Percentiles rank a stretch among this genome's conserved stretches.
phyloP scores from a whole-genome alignment of 805 yeast genomes.

The Isabelozyma gotoi region DNA sequence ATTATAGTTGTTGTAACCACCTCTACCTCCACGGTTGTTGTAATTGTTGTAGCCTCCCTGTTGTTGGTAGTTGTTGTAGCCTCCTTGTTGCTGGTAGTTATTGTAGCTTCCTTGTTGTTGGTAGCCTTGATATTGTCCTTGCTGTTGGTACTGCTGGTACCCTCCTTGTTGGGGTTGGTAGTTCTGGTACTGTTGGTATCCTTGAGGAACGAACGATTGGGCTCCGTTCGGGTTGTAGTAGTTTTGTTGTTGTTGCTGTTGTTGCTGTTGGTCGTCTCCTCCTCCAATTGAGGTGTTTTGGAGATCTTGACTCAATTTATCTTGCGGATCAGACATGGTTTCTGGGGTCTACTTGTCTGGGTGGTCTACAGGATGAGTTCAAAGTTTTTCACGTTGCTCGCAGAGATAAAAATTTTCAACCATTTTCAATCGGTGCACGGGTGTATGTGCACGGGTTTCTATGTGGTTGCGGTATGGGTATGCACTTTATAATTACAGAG shows the following conservation, averaged over 20 bases:
- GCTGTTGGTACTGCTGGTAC: constrained; percentile 22
- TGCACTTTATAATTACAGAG: no score
- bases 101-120: background rate
- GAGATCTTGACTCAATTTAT: constrained; percentile 44
- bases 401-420: background rate
- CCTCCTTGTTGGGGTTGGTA: constrained; percentile 16
- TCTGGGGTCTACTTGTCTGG: background rate
- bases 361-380: background rate
- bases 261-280: constrained; percentile 13
- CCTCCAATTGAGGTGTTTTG: constrained; percentile 40
- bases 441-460: constrained; percentile 1
- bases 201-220: constrained; percentile 49
- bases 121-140: constrained; percentile 10
- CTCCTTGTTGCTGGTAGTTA: constrained; percentile 6
- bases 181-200: constrained; percentile 20
- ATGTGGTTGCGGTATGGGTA: constrained; percentile 5
- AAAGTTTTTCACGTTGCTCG: background rate
- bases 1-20: constrained; percentile 16
- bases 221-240: constrained; percentile 51
- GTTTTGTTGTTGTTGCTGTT: constrained; percentile 5
- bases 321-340: constrained; percentile 29
- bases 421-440: background rate
- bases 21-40: constrained; percentile 22
- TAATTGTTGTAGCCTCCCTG: constrained; percentile 24
- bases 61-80: constrained; percentile 15